Evolutionary conservation across 371 early-diverging fungal species (phyloP).

Genomic region (Zychaea mexicana): DNA sequence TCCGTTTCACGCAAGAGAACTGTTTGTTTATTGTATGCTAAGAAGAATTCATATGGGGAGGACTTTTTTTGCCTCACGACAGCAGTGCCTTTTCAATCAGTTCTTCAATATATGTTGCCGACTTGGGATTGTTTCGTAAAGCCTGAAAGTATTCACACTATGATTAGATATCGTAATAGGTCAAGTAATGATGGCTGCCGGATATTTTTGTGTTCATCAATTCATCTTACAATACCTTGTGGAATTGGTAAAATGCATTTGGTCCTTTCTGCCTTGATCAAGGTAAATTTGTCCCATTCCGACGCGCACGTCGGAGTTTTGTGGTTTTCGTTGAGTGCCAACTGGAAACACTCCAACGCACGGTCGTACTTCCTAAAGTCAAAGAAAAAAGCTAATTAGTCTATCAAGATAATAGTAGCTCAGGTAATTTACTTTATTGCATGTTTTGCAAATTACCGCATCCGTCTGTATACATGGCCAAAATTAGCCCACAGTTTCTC

Average conservation of each 20-base stretch:
- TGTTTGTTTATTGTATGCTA: no score
- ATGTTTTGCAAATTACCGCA: no score
- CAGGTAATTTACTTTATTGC: no score
- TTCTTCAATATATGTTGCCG: not conserved
- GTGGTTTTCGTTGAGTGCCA: slow-evolving; percentile 44
- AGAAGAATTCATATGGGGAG: not conserved
- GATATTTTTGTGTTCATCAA: not conserved
- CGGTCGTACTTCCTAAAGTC: slow-evolving; percentile 50
- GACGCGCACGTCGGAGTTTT: slow-evolving; percentile 25
- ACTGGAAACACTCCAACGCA: slow-evolving; percentile 52
- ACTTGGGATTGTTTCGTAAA: slow-evolving; percentile 1
- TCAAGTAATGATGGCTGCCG: no score
- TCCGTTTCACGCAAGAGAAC: no score
- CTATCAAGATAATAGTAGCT: no score
- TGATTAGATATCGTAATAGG: no score
- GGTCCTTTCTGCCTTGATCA: slow-evolving; percentile 33
- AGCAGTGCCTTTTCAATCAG: slow-evolving; percentile 5
- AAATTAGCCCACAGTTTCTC: slow-evolving; percentile 69
- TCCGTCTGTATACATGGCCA: slow-evolving; percentile 65
- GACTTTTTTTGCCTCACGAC: not conserved
- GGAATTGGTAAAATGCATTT: slow-evolving; percentile 55
- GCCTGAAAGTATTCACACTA: no score
- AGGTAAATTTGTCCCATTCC: slow-evolving; percentile 57
- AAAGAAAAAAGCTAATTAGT: no score
- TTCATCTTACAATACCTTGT: slow-evolving; percentile 49